A percentile compares a stretch with the other conserved stretches of the same genome.
phyloP scores from a whole-genome alignment of 2,329 filamentous ascomycete species.

The Aspergillus hortae region DNA sequence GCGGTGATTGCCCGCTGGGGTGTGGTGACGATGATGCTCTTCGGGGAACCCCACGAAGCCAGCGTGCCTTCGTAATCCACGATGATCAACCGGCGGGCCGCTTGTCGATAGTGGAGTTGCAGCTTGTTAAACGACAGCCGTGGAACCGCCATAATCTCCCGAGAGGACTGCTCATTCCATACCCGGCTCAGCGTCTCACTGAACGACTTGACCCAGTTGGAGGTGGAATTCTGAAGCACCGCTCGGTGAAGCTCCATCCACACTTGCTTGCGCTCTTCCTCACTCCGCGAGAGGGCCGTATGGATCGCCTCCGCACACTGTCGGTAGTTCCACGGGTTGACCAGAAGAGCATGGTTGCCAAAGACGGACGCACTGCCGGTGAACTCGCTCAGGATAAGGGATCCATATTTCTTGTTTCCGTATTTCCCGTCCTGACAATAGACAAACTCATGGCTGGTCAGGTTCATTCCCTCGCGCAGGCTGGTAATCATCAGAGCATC shows the following conservation, averaged over 20 bases:
- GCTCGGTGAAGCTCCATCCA: slow-evolving; percentile 72
- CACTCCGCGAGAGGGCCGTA: slow-evolving; percentile 73
- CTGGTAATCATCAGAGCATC: slow-evolving; percentile 93
- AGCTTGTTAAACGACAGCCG: slow-evolving; percentile 70
- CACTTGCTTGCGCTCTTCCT: slow-evolving; percentile 67
- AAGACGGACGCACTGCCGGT: slow-evolving; percentile 89
- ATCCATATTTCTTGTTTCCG: slow-evolving; percentile 74
- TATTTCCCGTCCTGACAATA: slow-evolving; percentile 78
- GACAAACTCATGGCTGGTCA: slow-evolving; percentile 91
- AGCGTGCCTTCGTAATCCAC: slow-evolving; percentile 93
- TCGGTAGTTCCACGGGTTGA: slow-evolving; percentile 95
- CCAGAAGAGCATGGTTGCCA: slow-evolving; percentile 71
- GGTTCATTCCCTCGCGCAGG: slow-evolving; percentile 94
- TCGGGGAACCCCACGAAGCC: slow-evolving; percentile 79
- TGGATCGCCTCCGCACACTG: slow-evolving; percentile 84
- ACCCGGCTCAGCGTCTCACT: slow-evolving; percentile 67
- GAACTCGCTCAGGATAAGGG: slow-evolving; percentile 90
- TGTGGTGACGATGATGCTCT: slow-evolving; percentile 79
- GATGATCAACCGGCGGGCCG: slow-evolving; percentile 73
- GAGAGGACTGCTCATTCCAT: slow-evolving; percentile 78
- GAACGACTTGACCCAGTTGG: slow-evolving; percentile 80
- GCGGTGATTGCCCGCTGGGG: slow-evolving; percentile 81
- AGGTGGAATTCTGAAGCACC: slow-evolving; percentile 77
- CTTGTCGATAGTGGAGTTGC: slow-evolving; percentile 61
- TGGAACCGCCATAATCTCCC: slow-evolving; percentile 81